A percentile compares a stretch with the other conserved stretches of the same genome.
Conservation (phyloP, 306 rosid genomes). For the Morella rubra region DNA sequence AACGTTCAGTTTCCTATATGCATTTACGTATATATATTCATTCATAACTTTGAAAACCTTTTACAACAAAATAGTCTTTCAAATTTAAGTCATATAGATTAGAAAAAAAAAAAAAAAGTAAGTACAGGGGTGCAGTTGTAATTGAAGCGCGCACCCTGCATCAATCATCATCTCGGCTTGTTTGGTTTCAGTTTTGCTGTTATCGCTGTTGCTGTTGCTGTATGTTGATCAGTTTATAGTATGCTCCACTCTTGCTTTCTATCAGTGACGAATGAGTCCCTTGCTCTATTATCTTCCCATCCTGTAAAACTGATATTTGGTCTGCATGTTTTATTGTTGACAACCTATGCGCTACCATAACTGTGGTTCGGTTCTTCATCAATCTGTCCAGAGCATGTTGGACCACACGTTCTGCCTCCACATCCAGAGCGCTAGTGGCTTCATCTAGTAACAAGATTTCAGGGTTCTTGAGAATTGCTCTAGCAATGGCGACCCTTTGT, state of each 20-base stretch:
- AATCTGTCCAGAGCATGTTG: constrained; percentile 83
- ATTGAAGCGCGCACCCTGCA: constrained; percentile 7
- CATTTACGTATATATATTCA: too few relatives aligned
- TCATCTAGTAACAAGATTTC: constrained; percentile 80
- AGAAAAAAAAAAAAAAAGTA: not conserved
- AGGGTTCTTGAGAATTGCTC: constrained; percentile 85
- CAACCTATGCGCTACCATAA: constrained; percentile 90
- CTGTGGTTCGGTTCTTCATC: constrained; percentile 80
- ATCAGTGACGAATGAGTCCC: constrained; percentile 74
- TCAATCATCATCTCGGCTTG: constrained; percentile 17
- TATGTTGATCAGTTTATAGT: constrained; percentile 79
- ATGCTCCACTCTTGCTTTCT: constrained; percentile 76
- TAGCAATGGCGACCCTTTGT: constrained; percentile 90
- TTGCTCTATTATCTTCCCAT: constrained; percentile 90
- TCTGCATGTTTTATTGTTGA: constrained; percentile 89
- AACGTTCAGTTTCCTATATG: too few relatives aligned
- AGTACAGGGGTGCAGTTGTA: constrained; percentile 17
- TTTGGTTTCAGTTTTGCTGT: constrained; percentile 28
- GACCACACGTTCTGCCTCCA: constrained; percentile 80
- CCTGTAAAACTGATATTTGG: constrained; percentile 83
- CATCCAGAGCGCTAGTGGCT: constrained; percentile 92
- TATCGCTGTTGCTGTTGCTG: constrained; percentile 62
- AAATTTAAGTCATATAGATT: constrained; percentile 2
- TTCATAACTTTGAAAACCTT: too few relatives aligned
- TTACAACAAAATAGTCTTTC: not conserved